Evolutionary conservation across 2,329 filamentous ascomycete genomes (phyloP), one percentile per base, ranked within the genome.

Genomic region (Ceratocystis destructans): DNA sequence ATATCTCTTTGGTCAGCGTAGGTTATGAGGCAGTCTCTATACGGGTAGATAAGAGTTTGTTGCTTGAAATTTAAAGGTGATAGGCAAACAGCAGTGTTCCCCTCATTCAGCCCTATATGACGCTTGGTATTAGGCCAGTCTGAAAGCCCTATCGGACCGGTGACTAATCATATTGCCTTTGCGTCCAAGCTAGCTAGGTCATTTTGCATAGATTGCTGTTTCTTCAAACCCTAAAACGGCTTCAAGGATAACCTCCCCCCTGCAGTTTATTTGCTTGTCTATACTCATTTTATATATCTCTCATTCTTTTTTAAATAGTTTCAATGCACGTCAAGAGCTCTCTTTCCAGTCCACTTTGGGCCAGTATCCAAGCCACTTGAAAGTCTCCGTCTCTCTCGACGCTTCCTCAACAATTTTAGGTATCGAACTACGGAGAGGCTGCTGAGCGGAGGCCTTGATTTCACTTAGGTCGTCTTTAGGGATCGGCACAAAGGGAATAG

Each of bases 331-430:
- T 61, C 31, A 67, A 10, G 61, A 62, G 57, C 55, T 63, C 2
- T 45, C 41, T 48, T 68, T 65, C 66, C 66, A 68, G 15, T 68
- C 61, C 17, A 66, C 12, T 17, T 68, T 68, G 12, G 66, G 66
- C 86, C 87, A 89, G 72, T 86, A 88, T 3, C 87, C 87, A 71
- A 88, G 73, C 84, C 86, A 89, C 72, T 86, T 80, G 78, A 82
- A 87, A 61, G 76, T 79, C 74, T 83, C 77, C n/a, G 84, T 84
- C 69, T 84, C 81, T 37, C 73, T 73, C 1, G 76, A 77, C 70
- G 91, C 78, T 69, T 82, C 76, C 67, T 82, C 79, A 17, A 91
- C 86, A 68, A 79, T 78, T 2, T 80, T 82, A 64, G 81, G 79
- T 71, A 84, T 83, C 10, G 41, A 20, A 62, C 76, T 74, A 3